Evolutionary conservation across 2,329 filamentous ascomycete genomes (phyloP), one percentile per base, ranked within the genome.

Genomic region (Sporothrix schenckii): DNA sequence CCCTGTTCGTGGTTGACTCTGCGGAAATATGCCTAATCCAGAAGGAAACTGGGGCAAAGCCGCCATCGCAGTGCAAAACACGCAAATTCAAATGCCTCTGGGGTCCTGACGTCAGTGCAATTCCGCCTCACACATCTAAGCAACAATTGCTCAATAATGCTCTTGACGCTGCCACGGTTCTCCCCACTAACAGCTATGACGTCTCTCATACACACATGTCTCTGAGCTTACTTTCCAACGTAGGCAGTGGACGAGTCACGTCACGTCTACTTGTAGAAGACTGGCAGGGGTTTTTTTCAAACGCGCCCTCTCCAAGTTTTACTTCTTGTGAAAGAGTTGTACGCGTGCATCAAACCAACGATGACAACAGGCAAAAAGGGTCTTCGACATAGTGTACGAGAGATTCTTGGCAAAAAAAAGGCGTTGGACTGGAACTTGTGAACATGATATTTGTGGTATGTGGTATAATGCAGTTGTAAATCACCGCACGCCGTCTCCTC

Each of bases 381-480:
- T 3, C 6, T 4, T 34, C 6, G 9, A 27, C 27, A 41, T 24
- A 9, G 19, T 14, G 7, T 3, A 41, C 30, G 30, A 39, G 21
- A 60, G 56, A 41, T 39, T 1, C 10, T 21, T 21, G 11, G 11
- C 39, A 24, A 44, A 24, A 30, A 7, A 19, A 4, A 2, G 16
- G n/a, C 9, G 19, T n/a, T 34, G n/a, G 61, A 63, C 47, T 50
- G 34, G 24, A 50, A 50, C 61, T 50, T 65, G 58, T 63, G 58
- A 63, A 63, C 44, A 52, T n/a, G 13, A n/a, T 39, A 53, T 39
- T 21, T 66, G 49, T 66, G 61, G 34, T 44, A 44, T 16, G 41
- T 44, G 41, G 63, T 66, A 66, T 66, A 66, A 66, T 27, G 63
- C 63, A n/a, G 16, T 44, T 44, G 58, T 47, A 52, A 66, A 66